phyloP scores from a whole-genome alignment of 345 rosid genomes.

The Citrus unshiu region DNA sequence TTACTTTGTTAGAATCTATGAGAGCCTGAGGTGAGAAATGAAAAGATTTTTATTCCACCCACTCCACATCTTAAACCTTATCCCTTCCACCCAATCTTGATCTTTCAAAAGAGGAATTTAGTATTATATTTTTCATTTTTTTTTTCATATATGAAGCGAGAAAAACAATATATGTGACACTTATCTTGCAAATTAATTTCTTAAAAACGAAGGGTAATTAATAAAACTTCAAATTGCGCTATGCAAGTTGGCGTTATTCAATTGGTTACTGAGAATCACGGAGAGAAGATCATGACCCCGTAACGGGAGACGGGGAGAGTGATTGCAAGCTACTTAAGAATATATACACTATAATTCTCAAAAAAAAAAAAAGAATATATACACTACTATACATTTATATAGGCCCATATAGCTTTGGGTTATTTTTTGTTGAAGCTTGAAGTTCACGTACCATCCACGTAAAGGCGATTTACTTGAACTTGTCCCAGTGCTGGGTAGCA shows the following conservation, averaged over 20 bases:
- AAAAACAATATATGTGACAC: not conserved
- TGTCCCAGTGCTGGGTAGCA: constrained; percentile 38
- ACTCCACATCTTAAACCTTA: constrained; percentile 39
- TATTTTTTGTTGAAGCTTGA: constrained; percentile 15
- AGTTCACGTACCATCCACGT: constrained; percentile 52
- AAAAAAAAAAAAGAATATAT: too few species aligned
- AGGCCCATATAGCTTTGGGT: not conserved
- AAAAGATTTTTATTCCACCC: constrained; percentile 31
- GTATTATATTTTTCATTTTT: not conserved
- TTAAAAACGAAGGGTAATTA: constrained; percentile 12
- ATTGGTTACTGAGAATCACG: not conserved
- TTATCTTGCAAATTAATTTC: constrained; percentile 2
- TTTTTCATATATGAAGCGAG: too few species aligned
- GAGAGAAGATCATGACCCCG: not conserved
- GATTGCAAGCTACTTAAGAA: constrained; percentile 2
- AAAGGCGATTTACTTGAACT: constrained; percentile 25
- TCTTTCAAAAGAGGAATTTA: not conserved
- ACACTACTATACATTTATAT: too few species aligned
- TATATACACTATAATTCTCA: too few species aligned
- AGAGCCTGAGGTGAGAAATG: not conserved
- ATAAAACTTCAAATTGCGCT: not conserved
- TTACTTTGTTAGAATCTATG: not conserved
- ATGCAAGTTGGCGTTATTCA: not conserved
- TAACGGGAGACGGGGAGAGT: not conserved
- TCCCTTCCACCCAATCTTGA: constrained; percentile 17